These are phyloP conservation scores for Vaccinium corymbosum DNA, from an alignment of 148 eudicot genomes.

Conservation along the genomic window DNA sequence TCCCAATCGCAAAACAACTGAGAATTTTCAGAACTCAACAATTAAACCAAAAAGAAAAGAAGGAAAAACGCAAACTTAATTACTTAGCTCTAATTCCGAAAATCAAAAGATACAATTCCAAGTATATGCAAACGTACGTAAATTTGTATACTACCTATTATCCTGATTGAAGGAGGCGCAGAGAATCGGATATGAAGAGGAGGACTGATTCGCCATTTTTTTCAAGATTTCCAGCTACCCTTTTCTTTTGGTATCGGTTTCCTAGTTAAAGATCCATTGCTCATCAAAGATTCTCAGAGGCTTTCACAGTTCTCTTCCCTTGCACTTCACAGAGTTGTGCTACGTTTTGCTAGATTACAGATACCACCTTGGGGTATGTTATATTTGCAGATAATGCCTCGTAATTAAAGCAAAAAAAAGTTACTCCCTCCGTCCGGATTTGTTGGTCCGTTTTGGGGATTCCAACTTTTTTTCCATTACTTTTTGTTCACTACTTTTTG, in stretches of 20 bases:
- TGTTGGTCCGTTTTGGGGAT: too few relatives aligned
- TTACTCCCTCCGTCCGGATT: too few relatives aligned
- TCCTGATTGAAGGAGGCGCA: slow-evolving; percentile 28
- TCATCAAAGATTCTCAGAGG: neutral
- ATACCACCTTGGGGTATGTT: neutral
- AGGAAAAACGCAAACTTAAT: neutral
- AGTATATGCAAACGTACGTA: neutral
- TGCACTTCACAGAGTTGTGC: neutral
- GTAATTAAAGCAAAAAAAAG: too few relatives aligned
- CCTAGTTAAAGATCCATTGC: neutral
- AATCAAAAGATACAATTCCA: neutral
- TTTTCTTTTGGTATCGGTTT: neutral
- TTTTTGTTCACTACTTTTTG: too few relatives aligned
- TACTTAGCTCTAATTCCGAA: neutral
- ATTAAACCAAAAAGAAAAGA: neutral
- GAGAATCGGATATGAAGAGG: slow-evolving; percentile 16
- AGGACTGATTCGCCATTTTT: slow-evolving; percentile 13
- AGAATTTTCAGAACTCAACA: slow-evolving; percentile 6
- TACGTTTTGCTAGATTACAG: neutral
- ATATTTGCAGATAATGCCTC: neutral
- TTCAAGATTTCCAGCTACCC: neutral
- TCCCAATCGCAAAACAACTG: slow-evolving; percentile 82
- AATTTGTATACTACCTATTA: slow-evolving; percentile 2
- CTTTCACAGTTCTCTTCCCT: neutral
- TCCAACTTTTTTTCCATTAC: too few relatives aligned